A percentile compares a stretch with the other conserved stretches of the same genome.
Evolutionary conservation across 306 rosid genomes (phyloP).

Genomic region (Prunus davidiana): DNA sequence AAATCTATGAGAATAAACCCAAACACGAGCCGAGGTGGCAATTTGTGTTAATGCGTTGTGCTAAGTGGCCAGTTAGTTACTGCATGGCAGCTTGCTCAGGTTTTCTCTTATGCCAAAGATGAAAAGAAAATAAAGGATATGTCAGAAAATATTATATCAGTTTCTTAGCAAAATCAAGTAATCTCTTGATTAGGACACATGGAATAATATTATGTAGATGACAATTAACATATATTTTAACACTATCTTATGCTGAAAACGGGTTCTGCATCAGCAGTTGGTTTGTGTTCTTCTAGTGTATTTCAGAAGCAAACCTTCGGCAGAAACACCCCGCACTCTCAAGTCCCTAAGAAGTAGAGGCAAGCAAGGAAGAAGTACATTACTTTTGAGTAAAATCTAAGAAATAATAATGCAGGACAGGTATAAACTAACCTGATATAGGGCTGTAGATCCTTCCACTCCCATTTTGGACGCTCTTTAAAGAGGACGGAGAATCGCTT

Average conservation of each 20-base stretch:
- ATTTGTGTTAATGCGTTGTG: too few relatives aligned
- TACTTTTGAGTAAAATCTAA: constrained; percentile 15
- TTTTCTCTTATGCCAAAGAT: not conserved
- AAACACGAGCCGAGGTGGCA: too few relatives aligned
- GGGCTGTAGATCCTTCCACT: constrained; percentile 58
- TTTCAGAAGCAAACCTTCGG: constrained; percentile 85
- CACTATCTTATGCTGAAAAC: constrained; percentile 71
- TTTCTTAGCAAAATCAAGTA: not conserved
- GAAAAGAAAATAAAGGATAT: not conserved
- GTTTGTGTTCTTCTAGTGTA: constrained; percentile 76
- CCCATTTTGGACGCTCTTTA: too few relatives aligned
- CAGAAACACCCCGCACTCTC: constrained; percentile 76
- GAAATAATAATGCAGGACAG: not conserved
- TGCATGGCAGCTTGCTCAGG: too few relatives aligned
- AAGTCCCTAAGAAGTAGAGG: constrained; percentile 56
- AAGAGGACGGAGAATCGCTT: too few relatives aligned
- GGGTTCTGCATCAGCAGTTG: constrained; percentile 57
- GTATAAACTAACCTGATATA: constrained; percentile 54
- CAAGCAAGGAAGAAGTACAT: constrained; percentile 13
- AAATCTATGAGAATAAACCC: too few relatives aligned
- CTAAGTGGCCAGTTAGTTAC: too few relatives aligned
- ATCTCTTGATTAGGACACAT: not conserved
- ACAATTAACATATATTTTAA: not conserved
- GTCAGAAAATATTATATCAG: not conserved
- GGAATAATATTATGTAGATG: not conserved